Conservation (phyloP, 805 yeast species). For the Candida mattraensis region DNA sequence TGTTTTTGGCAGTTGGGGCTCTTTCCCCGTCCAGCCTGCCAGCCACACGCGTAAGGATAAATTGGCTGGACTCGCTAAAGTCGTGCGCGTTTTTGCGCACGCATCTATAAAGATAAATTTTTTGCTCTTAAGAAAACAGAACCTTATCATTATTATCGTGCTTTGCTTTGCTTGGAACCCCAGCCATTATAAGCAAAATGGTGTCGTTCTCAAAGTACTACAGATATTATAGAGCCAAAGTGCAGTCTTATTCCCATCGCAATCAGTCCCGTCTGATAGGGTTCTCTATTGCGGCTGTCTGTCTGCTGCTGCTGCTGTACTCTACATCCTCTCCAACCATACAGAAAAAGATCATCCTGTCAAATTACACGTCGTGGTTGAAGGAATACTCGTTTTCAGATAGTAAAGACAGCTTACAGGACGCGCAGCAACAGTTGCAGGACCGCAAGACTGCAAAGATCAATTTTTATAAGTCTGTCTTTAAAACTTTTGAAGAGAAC, state of each 20-base stretch:
- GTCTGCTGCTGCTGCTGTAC: conserved; percentile 10
- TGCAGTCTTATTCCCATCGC: conserved; percentile 15
- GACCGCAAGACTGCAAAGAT: conserved; percentile 17
- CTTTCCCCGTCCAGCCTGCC: no score
- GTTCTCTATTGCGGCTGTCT: conserved; percentile 6
- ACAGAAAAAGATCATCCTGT: conserved; percentile 20
- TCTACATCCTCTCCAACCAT: conserved; percentile 16
- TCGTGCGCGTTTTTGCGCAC: background rate
- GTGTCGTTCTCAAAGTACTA: conserved; percentile 16
- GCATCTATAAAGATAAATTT: conserved; percentile 4
- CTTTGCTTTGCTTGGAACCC: no score
- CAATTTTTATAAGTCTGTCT: conserved; percentile 22
- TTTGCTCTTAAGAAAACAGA: conserved; percentile 8
- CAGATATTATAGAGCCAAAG: conserved; percentile 20
- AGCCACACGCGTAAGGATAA: no score
- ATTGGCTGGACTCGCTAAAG: no score
- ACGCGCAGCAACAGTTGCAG: conserved; percentile 11
- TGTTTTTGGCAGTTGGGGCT: no score
- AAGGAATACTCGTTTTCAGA: conserved; percentile 9
- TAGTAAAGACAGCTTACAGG: conserved; percentile 1
- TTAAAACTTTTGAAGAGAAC: conserved; percentile 21
- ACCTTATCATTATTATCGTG: no score
- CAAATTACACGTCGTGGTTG: conserved; percentile 28
- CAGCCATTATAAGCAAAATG: no score
- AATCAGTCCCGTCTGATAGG: conserved; percentile 12